Base-by-base conservation (phyloP, 2,329 filamentous ascomycete species). In the Lasiodiplodia hormozganensis region DNA sequence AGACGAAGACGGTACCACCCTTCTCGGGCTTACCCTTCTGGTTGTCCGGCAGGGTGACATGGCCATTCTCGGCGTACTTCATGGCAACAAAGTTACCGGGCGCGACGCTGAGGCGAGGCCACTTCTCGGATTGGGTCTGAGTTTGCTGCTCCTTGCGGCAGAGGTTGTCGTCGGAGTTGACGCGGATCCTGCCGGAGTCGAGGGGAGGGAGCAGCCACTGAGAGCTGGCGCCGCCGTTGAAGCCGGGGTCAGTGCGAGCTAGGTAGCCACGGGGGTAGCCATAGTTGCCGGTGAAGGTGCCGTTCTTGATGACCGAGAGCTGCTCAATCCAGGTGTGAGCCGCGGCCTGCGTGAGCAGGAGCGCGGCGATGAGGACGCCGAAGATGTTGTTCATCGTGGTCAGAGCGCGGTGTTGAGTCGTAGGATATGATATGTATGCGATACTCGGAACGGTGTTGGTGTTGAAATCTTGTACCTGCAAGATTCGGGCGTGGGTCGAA, bases 301-400 rank as follows among this genome's bases (percentile, higher is more conserved):
- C 94, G 74, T 93, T 91, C 34, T 89, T 87, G 77, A 97, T 89
- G 68, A 89, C 88, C 70, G 85, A 87, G 62, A 95, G 84, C 74
- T 90, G 84, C 80, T 97, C 94, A 58, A 95, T 86, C 94, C 94
- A 97, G 21, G 89, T 91, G 80, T 97, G 95, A 43, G 73, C 76
- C 52, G 72, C 28, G 18, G 71, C 72, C 28, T 70, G 52, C 25
- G 51, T 4, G 70, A 70, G 67, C 70, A 70, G 69, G 72, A 69
- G 53, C 69, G 71, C 65, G 76, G 65, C 62, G 69, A 73, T 47
- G 72, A 73, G 6, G 36, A 40, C 36, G 23, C 25, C 40, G 25
- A 68, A 12, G 34, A 56, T 28, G 7, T 21, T 31, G 51, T 43
- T 47, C n/a, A n/a, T 31, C 62, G 23, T 64, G 51, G 36, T 43